phyloP scores from a whole-genome alignment of 805 yeast genomes.

The Priceomyces castillae region DNA sequence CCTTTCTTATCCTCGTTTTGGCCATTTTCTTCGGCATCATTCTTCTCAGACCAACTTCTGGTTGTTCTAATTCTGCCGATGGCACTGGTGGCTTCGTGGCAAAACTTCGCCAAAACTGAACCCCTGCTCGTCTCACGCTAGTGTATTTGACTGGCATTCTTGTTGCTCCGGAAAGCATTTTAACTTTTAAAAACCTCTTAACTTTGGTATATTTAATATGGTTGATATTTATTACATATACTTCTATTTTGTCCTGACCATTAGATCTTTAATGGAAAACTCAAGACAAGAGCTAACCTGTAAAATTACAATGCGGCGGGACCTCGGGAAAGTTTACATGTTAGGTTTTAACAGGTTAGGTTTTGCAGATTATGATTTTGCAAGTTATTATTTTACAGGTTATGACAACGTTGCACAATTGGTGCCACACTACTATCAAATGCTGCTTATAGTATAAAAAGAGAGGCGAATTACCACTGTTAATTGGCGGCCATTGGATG shows the following conservation, averaged over 20 bases:
- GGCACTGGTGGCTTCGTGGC: conserved; percentile 12
- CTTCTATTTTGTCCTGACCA: too few relatives aligned
- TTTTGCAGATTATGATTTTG: not conserved
- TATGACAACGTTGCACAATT: not conserved
- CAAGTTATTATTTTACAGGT: not conserved
- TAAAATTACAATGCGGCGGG: not conserved
- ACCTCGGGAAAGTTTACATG: not conserved
- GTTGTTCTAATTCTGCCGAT: not conserved
- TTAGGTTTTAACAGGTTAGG: not conserved
- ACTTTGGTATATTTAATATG: too few relatives aligned
- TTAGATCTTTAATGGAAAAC: too few relatives aligned
- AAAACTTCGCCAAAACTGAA: conserved; percentile 1
- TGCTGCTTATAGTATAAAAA: not conserved
- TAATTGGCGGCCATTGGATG: conserved; percentile 1
- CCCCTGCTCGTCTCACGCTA: not conserved
- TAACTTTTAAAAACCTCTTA: too few relatives aligned
- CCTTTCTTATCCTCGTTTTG: conserved; percentile 1
- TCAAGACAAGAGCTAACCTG: too few relatives aligned
- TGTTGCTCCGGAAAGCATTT: not conserved
- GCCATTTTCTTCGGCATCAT: conserved; percentile 5
- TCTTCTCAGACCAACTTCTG: conserved; percentile 6
- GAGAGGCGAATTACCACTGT: not conserved
- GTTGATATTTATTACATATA: too few relatives aligned
- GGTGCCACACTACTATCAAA: not conserved
- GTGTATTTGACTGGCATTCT: not conserved